A percentile compares a stretch with the other conserved stretches of the same genome.
Conservation (phyloP, 1,284 basidiomycete genomes). For the Ganoderma meredithae region DNA sequence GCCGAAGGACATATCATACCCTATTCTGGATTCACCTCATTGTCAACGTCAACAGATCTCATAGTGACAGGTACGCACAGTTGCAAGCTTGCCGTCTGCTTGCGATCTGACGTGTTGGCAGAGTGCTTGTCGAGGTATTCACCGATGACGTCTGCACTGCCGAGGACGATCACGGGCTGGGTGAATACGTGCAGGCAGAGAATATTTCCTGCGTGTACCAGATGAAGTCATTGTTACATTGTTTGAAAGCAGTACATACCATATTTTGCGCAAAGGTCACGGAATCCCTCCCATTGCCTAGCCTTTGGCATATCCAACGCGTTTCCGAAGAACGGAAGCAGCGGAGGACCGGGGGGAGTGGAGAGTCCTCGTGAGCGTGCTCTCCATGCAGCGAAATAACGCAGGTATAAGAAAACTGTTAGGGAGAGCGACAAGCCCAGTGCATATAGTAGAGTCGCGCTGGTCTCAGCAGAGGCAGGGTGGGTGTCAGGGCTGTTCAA, state of each 20-base stretch:
- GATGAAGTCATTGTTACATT: not conserved
- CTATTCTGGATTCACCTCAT: not conserved
- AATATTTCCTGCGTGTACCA: not conserved
- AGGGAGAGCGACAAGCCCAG: not conserved
- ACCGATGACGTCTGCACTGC: conserved; percentile 4
- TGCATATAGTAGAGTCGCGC: not conserved
- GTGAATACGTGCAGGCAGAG: conserved; percentile 7
- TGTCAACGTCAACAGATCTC: not conserved
- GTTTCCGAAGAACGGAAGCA: conserved; percentile 12
- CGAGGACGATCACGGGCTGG: conserved; percentile 15
- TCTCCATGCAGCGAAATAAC: conserved; percentile 3
- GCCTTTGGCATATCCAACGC: conserved; percentile 7
- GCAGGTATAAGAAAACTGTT: not conserved
- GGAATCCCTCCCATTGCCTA: conserved; percentile 16
- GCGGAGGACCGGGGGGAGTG: not conserved
- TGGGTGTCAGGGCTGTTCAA: not conserved
- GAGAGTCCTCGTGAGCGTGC: conserved; percentile 10
- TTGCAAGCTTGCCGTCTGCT: conserved; percentile 7
- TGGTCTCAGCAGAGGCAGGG: not conserved
- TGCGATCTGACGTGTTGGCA: conserved; percentile 25
- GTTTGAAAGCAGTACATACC: not conserved
- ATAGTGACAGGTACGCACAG: conserved; percentile 8
- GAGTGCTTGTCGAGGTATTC: conserved; percentile 22
- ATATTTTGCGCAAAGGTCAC: conserved; percentile 8
- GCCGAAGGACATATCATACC: conserved; percentile 12